phyloP scores from a whole-genome alignment of 2,329 filamentous ascomycete genomes.

The Hawksworthiomyces lignivorus region DNA sequence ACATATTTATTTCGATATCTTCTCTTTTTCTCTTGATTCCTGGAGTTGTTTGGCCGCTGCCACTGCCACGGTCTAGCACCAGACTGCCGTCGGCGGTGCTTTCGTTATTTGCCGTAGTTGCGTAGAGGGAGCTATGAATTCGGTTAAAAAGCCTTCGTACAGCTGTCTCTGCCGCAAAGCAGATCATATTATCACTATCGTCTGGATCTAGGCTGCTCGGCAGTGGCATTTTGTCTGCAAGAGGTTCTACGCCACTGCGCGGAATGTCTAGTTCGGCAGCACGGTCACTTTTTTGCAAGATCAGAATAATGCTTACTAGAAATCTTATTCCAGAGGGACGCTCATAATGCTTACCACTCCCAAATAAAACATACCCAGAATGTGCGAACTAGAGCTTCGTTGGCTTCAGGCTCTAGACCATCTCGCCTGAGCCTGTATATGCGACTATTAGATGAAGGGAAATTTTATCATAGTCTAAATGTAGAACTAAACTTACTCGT shows the following conservation, averaged over 20 bases:
- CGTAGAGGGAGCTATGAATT: constrained; percentile 34
- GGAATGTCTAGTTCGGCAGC: constrained; percentile 52
- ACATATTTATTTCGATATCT: neutral
- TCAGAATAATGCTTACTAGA: too few relatives aligned
- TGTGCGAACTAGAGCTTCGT: constrained; percentile 46
- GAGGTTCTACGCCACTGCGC: constrained; percentile 29
- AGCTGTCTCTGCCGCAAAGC: constrained; percentile 34
- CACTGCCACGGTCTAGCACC: constrained; percentile 8
- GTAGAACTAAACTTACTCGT: constrained; percentile 25
- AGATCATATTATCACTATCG: constrained; percentile 28
- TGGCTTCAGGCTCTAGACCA: constrained; percentile 10
- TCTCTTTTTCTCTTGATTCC: constrained; percentile 4
- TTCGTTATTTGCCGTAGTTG: constrained; percentile 16
- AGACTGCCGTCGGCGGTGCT: constrained; percentile 1
- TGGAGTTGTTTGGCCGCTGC: constrained; percentile 9
- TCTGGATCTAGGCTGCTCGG: constrained; percentile 24
- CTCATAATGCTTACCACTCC: constrained; percentile 52
- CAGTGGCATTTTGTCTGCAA: constrained; percentile 28
- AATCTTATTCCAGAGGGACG: too few relatives aligned
- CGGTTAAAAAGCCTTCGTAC: constrained; percentile 34
- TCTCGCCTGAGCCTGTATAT: neutral
- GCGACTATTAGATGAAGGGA: too few relatives aligned
- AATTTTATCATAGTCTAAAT: too few relatives aligned
- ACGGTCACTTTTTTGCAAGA: too few relatives aligned
- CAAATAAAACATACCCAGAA: constrained; percentile 69